A percentile compares a stretch with the other conserved stretches of the same genome.
Conservation (phyloP, 805 yeast genomes). For the Wickerhamomyces strasburgensis region DNA sequence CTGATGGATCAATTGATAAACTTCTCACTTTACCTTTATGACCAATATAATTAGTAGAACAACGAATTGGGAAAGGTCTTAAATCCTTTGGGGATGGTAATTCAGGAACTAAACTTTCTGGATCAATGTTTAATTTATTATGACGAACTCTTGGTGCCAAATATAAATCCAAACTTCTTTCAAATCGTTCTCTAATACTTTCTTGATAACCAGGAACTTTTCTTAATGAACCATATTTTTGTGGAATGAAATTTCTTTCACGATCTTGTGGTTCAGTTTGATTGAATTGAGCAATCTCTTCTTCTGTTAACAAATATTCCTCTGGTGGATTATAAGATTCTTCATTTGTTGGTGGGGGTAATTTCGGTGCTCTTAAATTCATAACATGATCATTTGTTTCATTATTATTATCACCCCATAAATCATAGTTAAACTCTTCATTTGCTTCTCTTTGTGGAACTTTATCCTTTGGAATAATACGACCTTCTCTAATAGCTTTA, state of each 20-base stretch:
- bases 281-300: conserved; percentile 71
- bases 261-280: conserved; percentile 70
- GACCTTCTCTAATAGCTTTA: conserved; percentile 92
- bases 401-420: conserved; percentile 76
- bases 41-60: conserved; percentile 80
- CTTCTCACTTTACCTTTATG: conserved; percentile 81
- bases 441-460: conserved; percentile 45
- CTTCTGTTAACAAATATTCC: conserved; percentile 79
- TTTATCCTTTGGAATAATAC: conserved; percentile 72
- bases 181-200: conserved; percentile 83
- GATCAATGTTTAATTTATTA: conserved; percentile 87
- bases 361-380: conserved; percentile 92
- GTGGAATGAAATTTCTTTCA: conserved; percentile 74
- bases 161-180: conserved; percentile 88
- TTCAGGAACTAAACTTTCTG: conserved; percentile 92
- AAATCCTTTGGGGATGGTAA: conserved; percentile 95
- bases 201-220: conserved; percentile 92
- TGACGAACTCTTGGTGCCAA: conserved; percentile 94
- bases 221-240: conserved; percentile 75
- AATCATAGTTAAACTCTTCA: conserved; percentile 58
- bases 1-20: conserved; percentile 79
- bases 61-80: conserved; percentile 91
- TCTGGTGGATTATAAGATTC: conserved; percentile 97
- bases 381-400: conserved; percentile 71
- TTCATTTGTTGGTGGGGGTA: conserved; percentile 94